A percentile compares a stretch with the other conserved stretches of the same genome.
phyloP scores from a whole-genome alignment of 1,284 basidiomycete genomes.

The Wolfiporia cocos region DNA sequence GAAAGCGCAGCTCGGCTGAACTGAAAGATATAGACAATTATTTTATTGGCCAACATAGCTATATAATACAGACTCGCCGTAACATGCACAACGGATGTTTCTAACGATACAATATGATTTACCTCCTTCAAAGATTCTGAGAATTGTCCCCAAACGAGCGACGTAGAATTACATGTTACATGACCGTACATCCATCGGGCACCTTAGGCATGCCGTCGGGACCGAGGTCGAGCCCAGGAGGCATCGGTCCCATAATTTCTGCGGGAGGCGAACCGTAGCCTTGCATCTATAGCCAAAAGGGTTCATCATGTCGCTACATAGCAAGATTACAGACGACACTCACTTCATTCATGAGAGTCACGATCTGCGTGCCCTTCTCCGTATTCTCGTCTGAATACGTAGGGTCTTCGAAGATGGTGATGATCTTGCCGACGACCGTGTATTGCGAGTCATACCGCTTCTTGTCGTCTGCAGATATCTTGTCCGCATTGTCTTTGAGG shows the following conservation, averaged over 20 bases:
- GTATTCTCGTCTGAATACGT: conserved; percentile 59
- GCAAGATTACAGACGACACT: conserved; percentile 20
- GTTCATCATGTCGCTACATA: neutral
- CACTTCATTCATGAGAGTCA: conserved; percentile 77
- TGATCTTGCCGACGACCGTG: conserved; percentile 56
- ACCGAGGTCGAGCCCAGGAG: conserved; percentile 64
- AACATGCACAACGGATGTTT: too few species aligned
- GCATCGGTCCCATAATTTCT: conserved; percentile 90
- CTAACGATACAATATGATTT: too few species aligned
- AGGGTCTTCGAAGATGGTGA: conserved; percentile 71
- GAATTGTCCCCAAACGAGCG: too few species aligned
- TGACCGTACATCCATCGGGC: conserved; percentile 46
- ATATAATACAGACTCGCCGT: too few species aligned
- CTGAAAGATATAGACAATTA: too few species aligned
- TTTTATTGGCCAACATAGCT: too few species aligned
- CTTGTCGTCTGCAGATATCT: conserved; percentile 56
- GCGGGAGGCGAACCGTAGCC: conserved; percentile 81
- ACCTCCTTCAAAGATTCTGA: too few species aligned
- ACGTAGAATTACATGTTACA: too few species aligned
- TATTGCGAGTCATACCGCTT: conserved; percentile 69
- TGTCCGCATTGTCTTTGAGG: conserved; percentile 47
- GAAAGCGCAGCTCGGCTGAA: too few species aligned
- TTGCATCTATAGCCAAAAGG: conserved; percentile 59
- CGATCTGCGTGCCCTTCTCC: conserved; percentile 47
- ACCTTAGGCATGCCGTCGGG: conserved; percentile 51